Evolutionary conservation across 495 filamentous ascomycete species (phyloP), one percentile per base, ranked within the genome.

Genomic region (Daldinia loculata): DNA sequence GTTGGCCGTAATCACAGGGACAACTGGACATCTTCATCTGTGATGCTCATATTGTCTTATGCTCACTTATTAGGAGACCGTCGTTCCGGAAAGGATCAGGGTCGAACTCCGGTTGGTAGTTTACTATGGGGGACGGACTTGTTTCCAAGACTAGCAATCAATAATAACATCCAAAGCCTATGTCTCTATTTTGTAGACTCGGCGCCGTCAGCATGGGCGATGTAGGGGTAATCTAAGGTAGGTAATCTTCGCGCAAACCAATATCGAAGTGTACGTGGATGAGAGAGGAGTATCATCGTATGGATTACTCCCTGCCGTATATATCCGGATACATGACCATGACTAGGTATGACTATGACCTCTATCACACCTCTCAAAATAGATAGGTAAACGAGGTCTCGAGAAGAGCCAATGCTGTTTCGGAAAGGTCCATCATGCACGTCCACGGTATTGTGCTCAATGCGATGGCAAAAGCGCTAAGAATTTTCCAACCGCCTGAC

Each of bases 111-210:
- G 62, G 61, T 63, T 51, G 67, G 56, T 63, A 50, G 50, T 50
- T 43, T 61, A 60, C 57, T 58, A 68, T 51, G 52, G 48, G 32
- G 39, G 43, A 53, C 57, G 66, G 62, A 62, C 52, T 62, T 72
- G 19, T 67, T 72, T 73, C 70, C 62, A 66, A 69, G 57, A 55
- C 62, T 62, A 56, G 52, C 50, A 53, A 53, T 53, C 50, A 30
- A 27, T 30, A 53, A 15, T 53, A 48, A 48, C 43, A 48, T 24
- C 8, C 7, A 29, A 53, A 53, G 27, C 26, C 27, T 30, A 4
- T 4, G 27, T 50, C 22, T 22, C 45, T 55, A 29, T 59, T 56
- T 17, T n/a, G 6, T 53, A 53, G 43, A 22, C 17, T 24, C 39
- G 48, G 56, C 55, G 51, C 70, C 56, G 55, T 64, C 64, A 65